Evolutionary conservation across 2,329 filamentous ascomycete genomes (phyloP), one percentile per base, ranked within the genome.

Genomic region (Fusarium nelsonii): DNA sequence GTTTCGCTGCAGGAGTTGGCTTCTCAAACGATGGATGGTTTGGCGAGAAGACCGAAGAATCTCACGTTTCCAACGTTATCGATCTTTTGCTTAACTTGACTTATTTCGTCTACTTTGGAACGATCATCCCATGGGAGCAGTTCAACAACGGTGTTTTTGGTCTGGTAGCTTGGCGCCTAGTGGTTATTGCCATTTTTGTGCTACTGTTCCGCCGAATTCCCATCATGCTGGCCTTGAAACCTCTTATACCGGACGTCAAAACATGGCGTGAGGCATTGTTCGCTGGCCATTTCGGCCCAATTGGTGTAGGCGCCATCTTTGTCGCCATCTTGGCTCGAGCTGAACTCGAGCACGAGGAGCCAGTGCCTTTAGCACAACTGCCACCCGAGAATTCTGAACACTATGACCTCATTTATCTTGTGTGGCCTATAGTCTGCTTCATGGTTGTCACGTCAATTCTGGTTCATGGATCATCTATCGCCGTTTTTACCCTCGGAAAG

Each of bases 1-100:
- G 96, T 39, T 99, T 99, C 75, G 91, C 95, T 15, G 93, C 92
- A 57, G 96, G 96, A 60, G 96, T 99, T n/a, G 96, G 96, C 56
- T 99, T 99, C 84, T 97, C 94, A 73, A 99, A 99, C 79, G 96
- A 99, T 77, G 96, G 96, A 70, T 99, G 96, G 96, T 99, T 99
- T 75, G 92, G 92, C 16, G 92, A 97, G 76, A 97, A 97, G 84
- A 99, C 96, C 0, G 96, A 99, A 78, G 96, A 99, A 80, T 95
- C 96, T 0, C 96, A 98, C 78, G 96, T 99, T 11, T 98, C 95
- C 79, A 98, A 99, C 88, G 96, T 99, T 78, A 99, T 99, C 76
- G 96, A 99, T 84, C 81, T 99, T 78, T 84, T 99, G 65, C 90
- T 99, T 83, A 99, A 99, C 80, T 87, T 99, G 89, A 88, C 95